Evolutionary conservation across 2,329 filamentous ascomycete genomes (phyloP).

Genomic region (Beauveria scarabaeidicola): DNA sequence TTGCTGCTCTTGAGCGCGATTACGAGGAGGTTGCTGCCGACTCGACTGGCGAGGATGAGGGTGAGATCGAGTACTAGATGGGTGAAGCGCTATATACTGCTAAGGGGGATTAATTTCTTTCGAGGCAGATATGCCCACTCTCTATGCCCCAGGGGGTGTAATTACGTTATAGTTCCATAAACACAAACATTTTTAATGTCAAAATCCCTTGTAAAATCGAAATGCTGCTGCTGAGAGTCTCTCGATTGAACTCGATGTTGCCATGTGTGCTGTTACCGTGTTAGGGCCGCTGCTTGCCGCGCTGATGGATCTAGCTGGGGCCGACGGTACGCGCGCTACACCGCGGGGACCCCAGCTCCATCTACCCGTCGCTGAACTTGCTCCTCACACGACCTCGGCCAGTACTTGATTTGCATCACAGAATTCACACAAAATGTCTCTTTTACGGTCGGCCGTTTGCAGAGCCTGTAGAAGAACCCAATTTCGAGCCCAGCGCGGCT

Average conservation of each 20-base stretch:
- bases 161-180: constrained; percentile 31
- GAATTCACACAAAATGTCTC: constrained; percentile 21
- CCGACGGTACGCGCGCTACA: constrained; percentile 11
- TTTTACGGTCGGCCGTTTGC: constrained; percentile 30
- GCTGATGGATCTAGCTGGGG: constrained; percentile 6
- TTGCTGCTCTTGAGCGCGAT: constrained; percentile 94
- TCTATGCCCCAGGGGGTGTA: constrained; percentile 25
- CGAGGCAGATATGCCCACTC: constrained; percentile 20
- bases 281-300: constrained; percentile 6
- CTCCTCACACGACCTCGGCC: constrained; percentile 6
- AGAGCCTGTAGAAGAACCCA: constrained; percentile 30
- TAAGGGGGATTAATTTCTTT: constrained; percentile 14
- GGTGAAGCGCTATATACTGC: constrained; percentile 10
- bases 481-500: constrained; percentile 24
- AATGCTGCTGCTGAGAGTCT: not conserved
- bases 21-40: constrained; percentile 98
- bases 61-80: constrained; percentile 83
- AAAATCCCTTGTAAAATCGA: constrained; percentile 9
- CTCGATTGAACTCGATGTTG: not conserved
- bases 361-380: constrained; percentile 4
- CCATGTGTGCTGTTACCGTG: not conserved
- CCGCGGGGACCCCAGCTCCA: constrained; percentile 7
- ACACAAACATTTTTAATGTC: constrained; percentile 14
- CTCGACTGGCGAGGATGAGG: constrained; percentile 79
- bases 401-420: not conserved